Base-by-base conservation (phyloP, 78 protist genomes). In the Pigoraptor vietnamica region DNA sequence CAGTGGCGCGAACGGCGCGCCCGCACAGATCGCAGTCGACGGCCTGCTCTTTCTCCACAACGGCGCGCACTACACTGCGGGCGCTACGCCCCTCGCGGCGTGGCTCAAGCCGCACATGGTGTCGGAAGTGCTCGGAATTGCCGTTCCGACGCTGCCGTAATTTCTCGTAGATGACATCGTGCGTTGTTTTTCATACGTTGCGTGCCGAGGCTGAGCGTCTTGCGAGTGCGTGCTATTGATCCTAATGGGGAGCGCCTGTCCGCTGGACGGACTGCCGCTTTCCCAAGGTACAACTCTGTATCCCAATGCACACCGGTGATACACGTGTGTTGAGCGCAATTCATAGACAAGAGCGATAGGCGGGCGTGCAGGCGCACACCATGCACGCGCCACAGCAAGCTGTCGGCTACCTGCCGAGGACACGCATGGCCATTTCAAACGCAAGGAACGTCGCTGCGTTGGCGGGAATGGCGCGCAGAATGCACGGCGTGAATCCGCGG, bases 91-190 rank as follows among this genome's bases (percentile, higher is more conserved):
- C 1, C 84, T 79, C n/a, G 32, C 10, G 9, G 34, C 10, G 10
- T 79, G 84, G 84, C 84, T 79, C 84, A 79, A 79, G 84, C 84
- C 84, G n/a, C 34, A 79, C 34, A 79, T 79, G 84, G 84, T 79
- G 21, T 2, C 32, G 6, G 34, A 14, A 19, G 34, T 14, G 14
- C 84, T 79, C 21, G 84, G 84, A 2, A 2, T 79, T 2, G n/a
- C 21, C 35, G 32, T 79, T 21, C 84, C 84, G 29, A 6, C 29
- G 67, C 6, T 48, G 67, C 67, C 67, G n/a, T n/a, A n/a, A n/a
- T n/a, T n/a, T n/a, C n/a, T n/a, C n/a, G n/a, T n/a, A n/a, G n/a
- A n/a, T n/a, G n/a, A n/a, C n/a, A n/a, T n/a, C n/a, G n/a, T n/a
- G n/a, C n/a, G n/a, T n/a, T n/a, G n/a, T n/a, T n/a, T n/a, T n/a